phyloP scores from a whole-genome alignment of 2,329 filamentous ascomycete species.

The Rhynchosporium agropyri region DNA sequence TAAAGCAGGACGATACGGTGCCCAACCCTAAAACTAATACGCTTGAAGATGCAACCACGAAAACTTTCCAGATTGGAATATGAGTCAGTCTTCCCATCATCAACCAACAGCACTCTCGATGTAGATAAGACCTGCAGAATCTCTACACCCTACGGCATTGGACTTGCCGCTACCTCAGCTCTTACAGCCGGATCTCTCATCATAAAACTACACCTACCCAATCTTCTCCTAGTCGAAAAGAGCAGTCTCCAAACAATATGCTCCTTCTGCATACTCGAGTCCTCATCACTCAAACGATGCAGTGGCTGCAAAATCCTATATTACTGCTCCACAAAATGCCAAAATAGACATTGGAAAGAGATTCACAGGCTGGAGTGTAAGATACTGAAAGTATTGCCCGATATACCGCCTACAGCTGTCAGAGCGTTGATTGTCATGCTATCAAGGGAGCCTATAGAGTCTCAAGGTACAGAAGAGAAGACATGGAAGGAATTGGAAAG shows the following conservation, averaged over 20 bases:
- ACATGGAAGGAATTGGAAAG: slow-evolving; percentile 47
- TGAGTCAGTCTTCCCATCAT: background rate
- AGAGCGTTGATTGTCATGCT: slow-evolving; percentile 57
- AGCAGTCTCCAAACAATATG: slow-evolving; percentile 36
- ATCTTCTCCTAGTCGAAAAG: slow-evolving; percentile 38
- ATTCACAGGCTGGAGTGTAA: slow-evolving; percentile 59
- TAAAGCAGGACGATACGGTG: too few species aligned
- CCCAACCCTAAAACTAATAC: background rate
- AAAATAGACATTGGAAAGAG: slow-evolving; percentile 55
- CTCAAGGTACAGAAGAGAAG: slow-evolving; percentile 41
- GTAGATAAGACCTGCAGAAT: slow-evolving; percentile 9
- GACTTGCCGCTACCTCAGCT: slow-evolving; percentile 31
- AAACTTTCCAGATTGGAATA: background rate
- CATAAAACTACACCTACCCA: slow-evolving; percentile 32
- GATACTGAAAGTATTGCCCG: slow-evolving; percentile 47
- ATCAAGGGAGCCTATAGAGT: slow-evolving; percentile 41
- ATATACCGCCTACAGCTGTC: slow-evolving; percentile 54
- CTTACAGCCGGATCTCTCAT: slow-evolving; percentile 32
- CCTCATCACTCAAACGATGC: slow-evolving; percentile 45
- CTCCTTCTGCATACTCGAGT: slow-evolving; percentile 35
- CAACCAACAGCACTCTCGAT: background rate
- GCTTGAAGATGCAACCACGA: background rate
- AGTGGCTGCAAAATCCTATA: slow-evolving; percentile 54
- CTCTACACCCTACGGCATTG: slow-evolving; percentile 27
- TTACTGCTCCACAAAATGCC: slow-evolving; percentile 59